Conservation (phyloP, 441 rosid genomes). For the Hura crepitans region DNA sequence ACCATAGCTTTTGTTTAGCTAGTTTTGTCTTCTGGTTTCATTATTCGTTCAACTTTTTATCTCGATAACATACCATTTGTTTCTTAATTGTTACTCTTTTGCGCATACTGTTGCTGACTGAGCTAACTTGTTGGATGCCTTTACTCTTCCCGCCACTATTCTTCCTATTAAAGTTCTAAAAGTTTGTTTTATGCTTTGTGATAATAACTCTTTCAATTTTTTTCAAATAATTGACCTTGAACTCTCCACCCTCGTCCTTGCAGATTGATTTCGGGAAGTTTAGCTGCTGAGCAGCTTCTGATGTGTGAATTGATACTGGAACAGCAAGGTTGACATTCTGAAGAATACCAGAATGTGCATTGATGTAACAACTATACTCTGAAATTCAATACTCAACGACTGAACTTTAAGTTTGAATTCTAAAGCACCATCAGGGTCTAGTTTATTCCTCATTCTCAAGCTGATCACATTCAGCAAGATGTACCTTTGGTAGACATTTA, state of each 20-base stretch:
- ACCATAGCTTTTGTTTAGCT: no score
- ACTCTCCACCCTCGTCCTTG: constrained; percentile 1
- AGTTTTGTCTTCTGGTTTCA: no score
- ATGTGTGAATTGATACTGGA: background rate
- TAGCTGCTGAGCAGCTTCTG: background rate
- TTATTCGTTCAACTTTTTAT: no score
- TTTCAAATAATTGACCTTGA: no score
- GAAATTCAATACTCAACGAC: background rate
- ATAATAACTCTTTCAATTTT: no score
- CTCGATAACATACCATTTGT: no score
- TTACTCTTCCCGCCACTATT: no score
- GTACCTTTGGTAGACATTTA: background rate
- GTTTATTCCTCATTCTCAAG: background rate
- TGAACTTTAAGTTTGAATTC: background rate
- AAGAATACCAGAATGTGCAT: background rate
- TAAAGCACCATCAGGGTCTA: background rate
- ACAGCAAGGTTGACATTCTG: background rate
- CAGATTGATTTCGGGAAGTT: constrained; percentile 19
- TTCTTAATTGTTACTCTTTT: no score
- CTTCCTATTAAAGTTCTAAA: no score
- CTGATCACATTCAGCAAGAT: background rate
- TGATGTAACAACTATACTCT: background rate
- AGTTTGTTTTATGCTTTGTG: no score
- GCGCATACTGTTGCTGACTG: no score
- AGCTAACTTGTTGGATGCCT: no score